phyloP scores from a whole-genome alignment of 192 early-diverging fungal genomes.

The Entomortierella parvispora region DNA sequence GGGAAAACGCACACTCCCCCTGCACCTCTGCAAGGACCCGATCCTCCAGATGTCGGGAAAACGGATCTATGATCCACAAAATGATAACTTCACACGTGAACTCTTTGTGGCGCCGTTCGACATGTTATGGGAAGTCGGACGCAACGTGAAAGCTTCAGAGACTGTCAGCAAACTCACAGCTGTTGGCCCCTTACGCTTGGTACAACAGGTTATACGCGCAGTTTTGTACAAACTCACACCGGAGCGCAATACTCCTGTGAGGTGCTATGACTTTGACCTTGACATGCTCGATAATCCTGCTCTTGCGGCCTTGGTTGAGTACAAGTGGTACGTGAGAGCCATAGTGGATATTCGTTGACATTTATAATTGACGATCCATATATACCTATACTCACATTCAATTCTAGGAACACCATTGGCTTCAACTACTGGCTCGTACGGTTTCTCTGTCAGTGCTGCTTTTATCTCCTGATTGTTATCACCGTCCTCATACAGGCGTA shows the following conservation, averaged over 20 bases:
- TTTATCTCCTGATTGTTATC: slow-evolving; percentile 6
- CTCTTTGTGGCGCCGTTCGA: slow-evolving; percentile 23
- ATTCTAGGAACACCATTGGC: slow-evolving; percentile 18
- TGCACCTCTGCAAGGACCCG: slow-evolving; percentile 15
- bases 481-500: slow-evolving; percentile 12
- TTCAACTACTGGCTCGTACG: slow-evolving; percentile 14
- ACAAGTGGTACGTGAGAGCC: slow-evolving; percentile 15
- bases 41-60: neutral
- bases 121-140: slow-evolving; percentile 15
- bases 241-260: neutral
- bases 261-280: neutral
- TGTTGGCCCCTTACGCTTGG: neutral
- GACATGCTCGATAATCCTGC: slow-evolving; percentile 12
- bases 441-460: slow-evolving; percentile 14
- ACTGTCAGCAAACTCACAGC: neutral
- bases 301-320: slow-evolving; percentile 11
- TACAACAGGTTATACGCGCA: neutral
- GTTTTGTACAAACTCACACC: slow-evolving; percentile 3
- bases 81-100: slow-evolving; percentile 20
- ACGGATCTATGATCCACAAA: neutral
- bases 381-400: neutral
- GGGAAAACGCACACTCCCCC: neutral
- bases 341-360: neutral
- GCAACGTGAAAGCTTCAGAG: neutral
- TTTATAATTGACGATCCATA: neutral